phyloP scores from a whole-genome alignment of 1,139 yeast genomes.

The Komagataea norvegica region DNA sequence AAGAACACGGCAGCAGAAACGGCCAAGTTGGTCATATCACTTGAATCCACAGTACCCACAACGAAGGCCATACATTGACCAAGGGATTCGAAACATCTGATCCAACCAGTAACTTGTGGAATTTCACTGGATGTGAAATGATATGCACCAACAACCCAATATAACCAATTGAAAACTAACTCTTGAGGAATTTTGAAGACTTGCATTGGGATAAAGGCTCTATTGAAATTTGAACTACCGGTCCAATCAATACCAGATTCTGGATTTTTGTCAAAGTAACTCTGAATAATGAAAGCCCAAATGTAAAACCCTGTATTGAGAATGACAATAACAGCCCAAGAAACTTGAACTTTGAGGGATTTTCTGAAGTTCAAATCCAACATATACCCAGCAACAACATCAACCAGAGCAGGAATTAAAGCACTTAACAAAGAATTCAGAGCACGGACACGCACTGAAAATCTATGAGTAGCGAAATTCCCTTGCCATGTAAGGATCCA shows the following conservation, averaged over 20 bases:
- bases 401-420: constrained; percentile 18
- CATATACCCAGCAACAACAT: constrained; percentile 20
- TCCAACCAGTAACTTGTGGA: constrained; percentile 19
- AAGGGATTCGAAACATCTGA: constrained; percentile 22
- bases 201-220: constrained; percentile 24
- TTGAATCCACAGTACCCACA: constrained; percentile 23
- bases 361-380: constrained; percentile 16
- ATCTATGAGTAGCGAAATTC: constrained; percentile 26
- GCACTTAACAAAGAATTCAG: constrained; percentile 26
- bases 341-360: constrained; percentile 14
- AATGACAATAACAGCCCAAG: constrained; percentile 19
- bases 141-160: constrained; percentile 26
- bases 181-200: constrained; percentile 25
- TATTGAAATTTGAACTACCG: constrained; percentile 18
- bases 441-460: constrained; percentile 26
- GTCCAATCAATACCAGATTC: constrained; percentile 24
- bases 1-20: constrained; percentile 26
- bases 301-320: constrained; percentile 21
- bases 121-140: constrained; percentile 16
- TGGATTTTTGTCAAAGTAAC: constrained; percentile 16
- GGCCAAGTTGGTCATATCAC: constrained; percentile 24
- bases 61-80: constrained; percentile 24
- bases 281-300: constrained; percentile 23
- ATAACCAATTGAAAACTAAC: constrained; percentile 26
- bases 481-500: constrained; percentile 27